A percentile compares a stretch with the other conserved stretches of the same genome.
Conservation (phyloP, 73 alveolate genomes). For the Strombidium stylifer region DNA sequence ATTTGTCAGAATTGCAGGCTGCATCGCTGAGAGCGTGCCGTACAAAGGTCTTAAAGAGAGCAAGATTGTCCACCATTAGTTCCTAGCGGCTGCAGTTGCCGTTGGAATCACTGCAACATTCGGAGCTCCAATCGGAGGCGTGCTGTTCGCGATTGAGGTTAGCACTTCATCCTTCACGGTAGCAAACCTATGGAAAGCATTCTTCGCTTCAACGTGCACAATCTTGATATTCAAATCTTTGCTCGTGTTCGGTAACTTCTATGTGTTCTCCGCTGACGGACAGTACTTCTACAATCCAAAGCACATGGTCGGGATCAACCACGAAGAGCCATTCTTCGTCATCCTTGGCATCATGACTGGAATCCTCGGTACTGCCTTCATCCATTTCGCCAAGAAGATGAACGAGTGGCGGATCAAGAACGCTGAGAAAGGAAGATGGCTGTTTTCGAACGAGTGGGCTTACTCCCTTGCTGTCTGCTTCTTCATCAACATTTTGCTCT, state of each 20-base stretch:
- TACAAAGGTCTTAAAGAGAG: constrained; percentile 65
- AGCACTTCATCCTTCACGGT: constrained; percentile 89
- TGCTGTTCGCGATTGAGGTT: constrained; percentile 91
- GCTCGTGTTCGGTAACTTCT: constrained; percentile 57
- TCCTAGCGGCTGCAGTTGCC: constrained; percentile 87
- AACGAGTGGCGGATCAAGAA: constrained; percentile 27
- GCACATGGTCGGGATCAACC: constrained; percentile 45
- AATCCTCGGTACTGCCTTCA: constrained; percentile 69
- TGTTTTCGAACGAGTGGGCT: too few relatives aligned
- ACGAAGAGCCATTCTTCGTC: constrained; percentile 70
- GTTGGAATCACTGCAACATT: constrained; percentile 92
- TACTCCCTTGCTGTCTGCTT: too few relatives aligned
- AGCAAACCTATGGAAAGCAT: constrained; percentile 80
- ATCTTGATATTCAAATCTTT: too few relatives aligned
- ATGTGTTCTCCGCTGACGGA: constrained; percentile 30
- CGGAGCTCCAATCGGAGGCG: constrained; percentile 98
- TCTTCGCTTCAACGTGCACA: constrained; percentile 77
- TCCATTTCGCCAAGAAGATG: constrained; percentile 30
- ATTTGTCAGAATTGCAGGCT: constrained; percentile 88
- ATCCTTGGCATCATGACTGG: constrained; percentile 78
- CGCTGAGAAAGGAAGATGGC: too few relatives aligned
- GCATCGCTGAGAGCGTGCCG: constrained; percentile 72
- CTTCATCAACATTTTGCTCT: too few relatives aligned
- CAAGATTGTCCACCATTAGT: constrained; percentile 54
- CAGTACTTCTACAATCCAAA: constrained; percentile 50